Base-by-base conservation (phyloP, 441 rosid genomes). In the Jatropha podagrica region DNA sequence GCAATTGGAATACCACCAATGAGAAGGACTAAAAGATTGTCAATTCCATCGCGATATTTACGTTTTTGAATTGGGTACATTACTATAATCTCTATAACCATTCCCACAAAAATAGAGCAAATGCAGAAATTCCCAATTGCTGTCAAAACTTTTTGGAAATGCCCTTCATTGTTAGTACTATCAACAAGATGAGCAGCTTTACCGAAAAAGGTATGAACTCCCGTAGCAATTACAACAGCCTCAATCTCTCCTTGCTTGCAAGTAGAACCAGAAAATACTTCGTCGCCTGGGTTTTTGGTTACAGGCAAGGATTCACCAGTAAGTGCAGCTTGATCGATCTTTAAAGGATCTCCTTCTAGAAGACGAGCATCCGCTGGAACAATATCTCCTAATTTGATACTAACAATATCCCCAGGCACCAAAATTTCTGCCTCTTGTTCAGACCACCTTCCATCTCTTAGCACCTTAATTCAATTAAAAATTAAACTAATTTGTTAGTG, bases 1-100 rank as follows among this genome's bases (percentile, higher is more conserved):
- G 99, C 98, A 14, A 95, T 95, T 38, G 99, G 99, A 74, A 95
- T 93, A 38, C 99, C 99, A 69, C 99, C 99, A 2, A 95, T 95
- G 55, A 95, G 89, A 68, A 95, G 97, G 59, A 95, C 99, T 83
- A 93, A 82, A 51, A 95, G 86, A 78, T 95, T 95, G 76, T 95
- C 99, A 49, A 95, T 95, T 23, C 97, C 97, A 11, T 88, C 92
- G 69, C 98, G 84, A 71, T 92, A 93, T 59, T 70, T 72, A 65
- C 96, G 86, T 37, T 77, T 81, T 84, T 95, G 97, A 81, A 93
- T 90, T 7, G 89, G 91, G 71, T 87, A 93, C 98, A 95, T 95
- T 23, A 92, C 87, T 8, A 95, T 20, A 40, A 92, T 79, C 85
- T 93, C 99, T 59, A 93, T 75, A 18, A 88, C 1, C 90, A 95